These are phyloP conservation scores for Termitomyces sp. DNA, from an alignment of 768 basidiomycete species.

Conservation along the genomic window DNA sequence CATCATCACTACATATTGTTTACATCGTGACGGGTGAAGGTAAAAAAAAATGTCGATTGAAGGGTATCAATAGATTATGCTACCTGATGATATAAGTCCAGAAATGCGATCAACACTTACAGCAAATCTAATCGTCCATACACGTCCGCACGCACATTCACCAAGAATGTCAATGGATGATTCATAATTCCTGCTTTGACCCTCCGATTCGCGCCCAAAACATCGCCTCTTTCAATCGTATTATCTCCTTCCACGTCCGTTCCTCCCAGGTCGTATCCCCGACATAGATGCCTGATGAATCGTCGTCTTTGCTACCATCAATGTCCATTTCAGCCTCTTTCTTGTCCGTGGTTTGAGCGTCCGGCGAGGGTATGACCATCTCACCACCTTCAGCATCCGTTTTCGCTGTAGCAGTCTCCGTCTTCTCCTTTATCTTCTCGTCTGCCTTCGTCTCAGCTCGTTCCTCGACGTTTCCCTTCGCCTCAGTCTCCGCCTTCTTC, in stretches of 20 bases:
- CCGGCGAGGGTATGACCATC: background rate
- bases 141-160: background rate
- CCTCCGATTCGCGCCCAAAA: slow-evolving; percentile 81
- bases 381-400: background rate
- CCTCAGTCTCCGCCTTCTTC: background rate
- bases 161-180: background rate
- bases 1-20: background rate
- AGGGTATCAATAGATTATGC: slow-evolving; percentile 6
- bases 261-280: slow-evolving; percentile 82
- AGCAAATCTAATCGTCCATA: background rate
- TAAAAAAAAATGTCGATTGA: background rate
- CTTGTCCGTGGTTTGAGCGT: background rate
- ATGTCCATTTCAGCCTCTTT: slow-evolving; percentile 11
- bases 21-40: too few species aligned
- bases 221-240: slow-evolving; percentile 75
- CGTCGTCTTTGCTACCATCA: slow-evolving; percentile 17
- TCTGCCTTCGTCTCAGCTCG: background rate
- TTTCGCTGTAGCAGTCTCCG: background rate
- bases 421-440: background rate
- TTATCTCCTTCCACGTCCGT: slow-evolving; percentile 77
- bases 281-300: slow-evolving; percentile 42
- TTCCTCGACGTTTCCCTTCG: slow-evolving; percentile 6
- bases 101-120: slow-evolving; percentile 1
- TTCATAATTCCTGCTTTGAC: slow-evolving; percentile 19
- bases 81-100: slow-evolving; percentile 4